Conservation (phyloP, 2,329 filamentous ascomycete genomes). For the Aspergillus persii region DNA sequence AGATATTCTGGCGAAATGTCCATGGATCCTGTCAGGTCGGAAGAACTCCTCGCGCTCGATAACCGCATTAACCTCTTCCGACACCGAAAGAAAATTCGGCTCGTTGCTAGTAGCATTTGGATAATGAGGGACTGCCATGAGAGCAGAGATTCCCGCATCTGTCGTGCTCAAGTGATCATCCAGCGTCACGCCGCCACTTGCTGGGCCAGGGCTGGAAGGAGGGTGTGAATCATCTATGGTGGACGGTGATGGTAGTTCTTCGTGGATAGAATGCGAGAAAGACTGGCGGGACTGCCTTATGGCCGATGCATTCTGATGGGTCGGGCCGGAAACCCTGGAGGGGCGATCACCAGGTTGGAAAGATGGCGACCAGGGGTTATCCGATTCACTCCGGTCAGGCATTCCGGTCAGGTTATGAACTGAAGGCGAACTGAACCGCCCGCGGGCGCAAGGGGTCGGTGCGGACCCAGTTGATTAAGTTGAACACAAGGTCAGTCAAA, state of each 20-base stretch:
- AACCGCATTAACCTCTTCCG: conserved; percentile 31
- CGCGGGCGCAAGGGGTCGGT: conserved; percentile 8
- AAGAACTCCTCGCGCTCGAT: conserved; percentile 13
- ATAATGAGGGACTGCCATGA: conserved; percentile 30
- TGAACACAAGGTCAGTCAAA: not conserved
- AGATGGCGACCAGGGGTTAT: conserved; percentile 9
- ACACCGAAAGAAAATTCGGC: conserved; percentile 19
- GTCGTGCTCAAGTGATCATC: conserved; percentile 6
- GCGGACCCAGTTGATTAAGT: not conserved
- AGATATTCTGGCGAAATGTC: not conserved
- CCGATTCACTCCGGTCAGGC: conserved; percentile 12
- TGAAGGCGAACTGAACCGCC: not conserved
- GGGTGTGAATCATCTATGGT: not conserved
- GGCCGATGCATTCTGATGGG: conserved; percentile 6
- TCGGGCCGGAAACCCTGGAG: conserved; percentile 7
- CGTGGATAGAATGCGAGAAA: conserved; percentile 2
- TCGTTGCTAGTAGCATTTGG: conserved; percentile 21
- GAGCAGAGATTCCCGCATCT: conserved; percentile 26
- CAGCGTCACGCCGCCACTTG: not conserved
- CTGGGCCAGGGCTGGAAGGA: not conserved
- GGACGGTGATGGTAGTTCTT: not conserved
- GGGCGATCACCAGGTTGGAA: conserved; percentile 9
- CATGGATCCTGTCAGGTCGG: not conserved
- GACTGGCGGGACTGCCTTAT: conserved; percentile 3
- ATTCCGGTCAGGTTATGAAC: conserved; percentile 16